A percentile compares a stretch with the other conserved stretches of the same genome.
Evolutionary conservation across 176 grass and related monocot genomes (phyloP).

Genomic region (Cymbopogon citratus): DNA sequence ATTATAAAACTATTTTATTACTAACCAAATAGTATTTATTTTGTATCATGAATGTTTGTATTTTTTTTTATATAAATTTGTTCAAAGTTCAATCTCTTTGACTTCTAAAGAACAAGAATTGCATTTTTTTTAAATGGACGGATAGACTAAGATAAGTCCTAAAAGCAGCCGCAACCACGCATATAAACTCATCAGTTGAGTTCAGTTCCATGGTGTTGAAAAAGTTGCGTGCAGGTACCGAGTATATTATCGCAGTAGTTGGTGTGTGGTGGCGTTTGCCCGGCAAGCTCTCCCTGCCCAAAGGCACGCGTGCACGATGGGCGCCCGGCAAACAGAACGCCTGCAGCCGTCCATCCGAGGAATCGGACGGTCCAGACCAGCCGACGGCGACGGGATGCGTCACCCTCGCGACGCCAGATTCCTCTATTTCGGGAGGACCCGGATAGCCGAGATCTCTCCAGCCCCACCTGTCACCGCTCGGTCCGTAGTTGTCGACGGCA

Average conservation of each 20-base stretch:
- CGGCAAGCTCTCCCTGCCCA: background rate
- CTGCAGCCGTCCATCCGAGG: background rate
- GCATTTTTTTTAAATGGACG: too few relatives aligned
- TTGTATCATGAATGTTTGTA: too few relatives aligned
- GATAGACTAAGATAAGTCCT: background rate
- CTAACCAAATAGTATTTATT: too few relatives aligned
- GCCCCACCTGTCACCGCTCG: background rate
- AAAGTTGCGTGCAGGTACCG: background rate
- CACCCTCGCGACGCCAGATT: background rate
- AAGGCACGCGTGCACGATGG: background rate
- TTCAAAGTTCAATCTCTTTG: too few relatives aligned
- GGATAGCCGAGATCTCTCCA: slow-evolving; percentile 15
- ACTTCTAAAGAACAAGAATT: too few relatives aligned
- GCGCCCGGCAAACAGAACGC: background rate
- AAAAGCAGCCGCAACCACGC: background rate
- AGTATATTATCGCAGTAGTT: background rate
- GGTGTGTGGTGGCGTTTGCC: background rate
- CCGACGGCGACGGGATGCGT: background rate
- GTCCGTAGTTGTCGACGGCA: background rate
- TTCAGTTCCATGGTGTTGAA: background rate
- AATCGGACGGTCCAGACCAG: background rate
- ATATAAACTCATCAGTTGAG: background rate
- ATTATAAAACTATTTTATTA: too few relatives aligned
- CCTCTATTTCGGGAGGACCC: background rate
- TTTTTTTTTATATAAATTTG: too few relatives aligned